A percentile compares a stretch with the other conserved stretches of the same genome.
These are phyloP conservation scores for Paxillus ammoniavirescens DNA, from an alignment of 768 basidiomycete genomes.

Conservation along the genomic window DNA sequence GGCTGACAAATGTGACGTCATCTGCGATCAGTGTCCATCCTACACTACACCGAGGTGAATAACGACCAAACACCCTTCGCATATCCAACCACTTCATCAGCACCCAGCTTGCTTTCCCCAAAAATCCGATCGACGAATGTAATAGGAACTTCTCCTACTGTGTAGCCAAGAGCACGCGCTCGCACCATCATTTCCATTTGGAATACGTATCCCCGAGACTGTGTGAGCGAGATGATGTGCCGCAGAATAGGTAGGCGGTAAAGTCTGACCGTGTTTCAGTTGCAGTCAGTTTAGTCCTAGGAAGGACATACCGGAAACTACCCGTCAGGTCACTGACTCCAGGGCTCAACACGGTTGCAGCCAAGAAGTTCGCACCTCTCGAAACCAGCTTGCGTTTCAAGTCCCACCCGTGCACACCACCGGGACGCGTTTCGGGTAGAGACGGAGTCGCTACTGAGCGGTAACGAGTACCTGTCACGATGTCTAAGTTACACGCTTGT, in stretches of 20 bases:
- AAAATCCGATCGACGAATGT: slow-evolving; percentile 94
- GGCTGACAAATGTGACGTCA: slow-evolving; percentile 26
- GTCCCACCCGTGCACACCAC: slow-evolving; percentile 93
- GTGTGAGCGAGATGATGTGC: slow-evolving; percentile 80
- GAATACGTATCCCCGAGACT: slow-evolving; percentile 91
- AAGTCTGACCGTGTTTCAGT: slow-evolving; percentile 42
- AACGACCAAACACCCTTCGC: slow-evolving; percentile 81
- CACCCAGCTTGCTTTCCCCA: slow-evolving; percentile 90
- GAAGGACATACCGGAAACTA: slow-evolving; percentile 68
- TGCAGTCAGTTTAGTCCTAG: neutral
- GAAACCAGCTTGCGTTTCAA: slow-evolving; percentile 86
- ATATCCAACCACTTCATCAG: slow-evolving; percentile 85
- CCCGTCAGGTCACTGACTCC: slow-evolving; percentile 91
- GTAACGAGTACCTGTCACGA: slow-evolving; percentile 92
- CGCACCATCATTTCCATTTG: slow-evolving; percentile 99
- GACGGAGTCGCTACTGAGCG: slow-evolving; percentile 58
- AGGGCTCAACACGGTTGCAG: slow-evolving; percentile 79
- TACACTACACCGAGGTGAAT: slow-evolving; percentile 65
- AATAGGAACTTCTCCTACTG: slow-evolving; percentile 88
- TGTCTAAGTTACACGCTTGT: slow-evolving; percentile 83
- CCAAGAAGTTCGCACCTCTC: slow-evolving; percentile 87
- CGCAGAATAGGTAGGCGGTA: slow-evolving; percentile 76
- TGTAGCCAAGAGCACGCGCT: slow-evolving; percentile 79
- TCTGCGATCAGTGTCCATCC: neutral
- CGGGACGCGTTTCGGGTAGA: slow-evolving; percentile 60